Evolutionary conservation across 2,329 filamentous ascomycete genomes (phyloP), one percentile per base, ranked within the genome.

Genomic region (Metarhizium guizhouense): DNA sequence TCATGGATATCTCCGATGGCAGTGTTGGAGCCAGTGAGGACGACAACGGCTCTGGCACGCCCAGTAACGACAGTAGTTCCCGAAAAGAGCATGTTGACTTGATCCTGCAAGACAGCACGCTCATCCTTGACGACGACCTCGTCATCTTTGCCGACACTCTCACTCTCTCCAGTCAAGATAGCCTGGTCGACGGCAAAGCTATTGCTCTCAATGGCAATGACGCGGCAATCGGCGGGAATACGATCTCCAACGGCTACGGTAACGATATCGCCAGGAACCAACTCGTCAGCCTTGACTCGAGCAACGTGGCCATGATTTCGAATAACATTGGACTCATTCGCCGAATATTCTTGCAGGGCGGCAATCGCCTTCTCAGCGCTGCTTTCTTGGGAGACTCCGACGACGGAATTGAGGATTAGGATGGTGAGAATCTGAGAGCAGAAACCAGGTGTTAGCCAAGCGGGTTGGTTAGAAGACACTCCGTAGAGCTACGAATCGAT

Each of bases 1-100:
- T 97, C 94, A 70, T 99, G 94, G 61, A 99, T 99, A 70, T 96
- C 94, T 65, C 94, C 94, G 73, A 99, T 99, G 42, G 94, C 94
- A 30, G 94, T 99, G 66, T 84, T 88, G 51, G 85, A 81, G 62
- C 94, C 94, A 18, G 94, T 99, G 67, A 95, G 74, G 59, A 91
- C 92, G 30, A 99, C 94, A 54, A 97, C 76, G 47, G 94, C 94
- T 64, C 84, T 92, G 52, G 94, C 95, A 70, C 93, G 90, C 59
- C 94, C 94, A 61, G 88, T 95, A 20, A 96, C 93, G 18, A 99
- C 91, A 3, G 94, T 97, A 6, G 95, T 99, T 65, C 95, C 95
- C 1, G 95, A 99, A 75, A 99, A 99, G 58, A 99, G 81, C 83
- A 96, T 96, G 72, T 99, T 99, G 76, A 88, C 76, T 76, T 97